Conservation (phyloP, 2,329 filamentous ascomycete species). For the Aureobasidium sp. region DNA sequence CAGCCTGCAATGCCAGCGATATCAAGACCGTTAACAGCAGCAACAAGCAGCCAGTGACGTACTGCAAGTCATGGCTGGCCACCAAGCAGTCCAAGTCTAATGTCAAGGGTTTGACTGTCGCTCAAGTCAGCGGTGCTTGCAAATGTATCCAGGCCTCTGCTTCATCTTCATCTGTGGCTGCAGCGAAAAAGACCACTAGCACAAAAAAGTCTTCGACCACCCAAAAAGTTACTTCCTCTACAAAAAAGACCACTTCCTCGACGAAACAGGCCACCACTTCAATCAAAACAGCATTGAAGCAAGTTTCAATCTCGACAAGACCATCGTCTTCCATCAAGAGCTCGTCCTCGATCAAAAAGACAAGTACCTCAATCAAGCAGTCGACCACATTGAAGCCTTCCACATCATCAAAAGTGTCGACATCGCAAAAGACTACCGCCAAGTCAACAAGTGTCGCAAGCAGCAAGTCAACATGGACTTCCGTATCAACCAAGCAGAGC, state of each 20-base stretch:
- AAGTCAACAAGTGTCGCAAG: constrained; percentile 1
- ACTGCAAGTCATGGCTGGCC: constrained; percentile 13
- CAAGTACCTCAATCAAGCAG: not conserved
- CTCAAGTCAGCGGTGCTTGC: constrained; percentile 9
- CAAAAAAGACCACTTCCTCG: not conserved
- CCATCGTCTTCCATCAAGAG: not conserved
- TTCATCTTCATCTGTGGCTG: constrained; percentile 6
- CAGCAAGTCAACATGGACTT: not conserved
- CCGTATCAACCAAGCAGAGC: constrained; percentile 1
- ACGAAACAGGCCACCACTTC: not conserved
- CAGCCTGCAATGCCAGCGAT: constrained; percentile 11
- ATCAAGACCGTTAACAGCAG: constrained; percentile 1
- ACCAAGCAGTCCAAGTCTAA: constrained; percentile 8
- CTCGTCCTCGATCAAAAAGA: not conserved
- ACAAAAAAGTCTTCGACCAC: not conserved
- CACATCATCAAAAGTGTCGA: not conserved
- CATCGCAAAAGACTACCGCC: not conserved
- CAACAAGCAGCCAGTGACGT: constrained; percentile 5
- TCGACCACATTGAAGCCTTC: not conserved
- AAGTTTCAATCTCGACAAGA: not conserved
- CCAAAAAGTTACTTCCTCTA: not conserved
- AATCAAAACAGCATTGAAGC: not conserved
- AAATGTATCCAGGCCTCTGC: constrained; percentile 8
- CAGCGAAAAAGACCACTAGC: constrained; percentile 5
- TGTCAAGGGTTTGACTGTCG: constrained; percentile 2